These are phyloP conservation scores for Raffaelea albimanens DNA, from an alignment of 2,329 filamentous ascomycete genomes.

Conservation along the genomic window DNA sequence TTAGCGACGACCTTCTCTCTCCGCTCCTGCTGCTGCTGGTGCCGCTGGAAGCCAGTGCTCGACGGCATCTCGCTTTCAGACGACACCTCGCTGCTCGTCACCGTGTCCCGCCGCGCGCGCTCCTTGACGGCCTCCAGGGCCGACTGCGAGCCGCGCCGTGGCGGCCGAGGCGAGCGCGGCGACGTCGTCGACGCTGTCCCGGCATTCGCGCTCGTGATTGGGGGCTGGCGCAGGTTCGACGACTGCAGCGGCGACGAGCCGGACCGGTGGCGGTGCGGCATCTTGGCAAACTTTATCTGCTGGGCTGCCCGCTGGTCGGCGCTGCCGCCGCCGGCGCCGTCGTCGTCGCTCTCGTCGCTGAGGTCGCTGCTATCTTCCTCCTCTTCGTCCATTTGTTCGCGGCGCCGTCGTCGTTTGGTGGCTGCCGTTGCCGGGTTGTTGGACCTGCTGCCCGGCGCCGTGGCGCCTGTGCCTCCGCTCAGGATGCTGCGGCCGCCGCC, in stretches of 20 bases:
- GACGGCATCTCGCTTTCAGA: conserved; percentile 71
- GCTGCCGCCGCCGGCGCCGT: conserved; percentile 21
- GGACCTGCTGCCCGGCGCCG: not conserved
- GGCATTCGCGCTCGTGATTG: conserved; percentile 30
- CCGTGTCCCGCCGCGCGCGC: conserved; percentile 61
- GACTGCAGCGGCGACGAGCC: conserved; percentile 79
- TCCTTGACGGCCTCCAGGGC: conserved; percentile 62
- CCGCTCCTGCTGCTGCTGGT: conserved; percentile 41
- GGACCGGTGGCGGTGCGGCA: conserved; percentile 78
- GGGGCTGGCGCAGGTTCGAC: conserved; percentile 49
- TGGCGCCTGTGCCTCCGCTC: not conserved
- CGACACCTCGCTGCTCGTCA: conserved; percentile 74
- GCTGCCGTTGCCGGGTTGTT: conserved; percentile 33
- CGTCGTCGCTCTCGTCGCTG: conserved; percentile 76
- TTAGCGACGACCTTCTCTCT: not conserved
- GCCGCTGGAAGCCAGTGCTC: conserved; percentile 53
- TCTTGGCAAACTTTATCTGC: conserved; percentile 92
- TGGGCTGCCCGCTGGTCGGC: conserved; percentile 65
- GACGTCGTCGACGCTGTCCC: conserved; percentile 17
- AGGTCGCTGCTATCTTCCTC: conserved; percentile 81
- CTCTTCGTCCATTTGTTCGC: conserved; percentile 74
- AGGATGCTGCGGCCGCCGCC: not conserved
- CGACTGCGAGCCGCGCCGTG: conserved; percentile 59
- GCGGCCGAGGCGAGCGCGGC: conserved; percentile 35
- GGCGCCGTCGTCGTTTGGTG: conserved; percentile 56